Conservation (phyloP, 495 filamentous ascomycete genomes). For the Tuber aestivum region DNA sequence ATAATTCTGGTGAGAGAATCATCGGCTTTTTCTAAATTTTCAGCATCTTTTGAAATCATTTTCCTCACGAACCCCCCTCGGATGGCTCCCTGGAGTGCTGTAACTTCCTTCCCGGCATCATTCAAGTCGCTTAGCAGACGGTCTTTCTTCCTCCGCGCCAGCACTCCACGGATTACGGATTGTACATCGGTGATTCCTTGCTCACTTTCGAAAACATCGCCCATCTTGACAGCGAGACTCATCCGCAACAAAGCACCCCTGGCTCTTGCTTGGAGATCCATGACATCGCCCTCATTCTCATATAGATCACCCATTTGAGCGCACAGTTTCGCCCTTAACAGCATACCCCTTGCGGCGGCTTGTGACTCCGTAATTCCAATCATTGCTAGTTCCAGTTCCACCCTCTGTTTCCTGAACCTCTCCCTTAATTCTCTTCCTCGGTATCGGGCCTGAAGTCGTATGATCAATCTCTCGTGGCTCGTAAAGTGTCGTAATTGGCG, state of each 20-base stretch:
- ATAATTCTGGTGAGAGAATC: slow-evolving; percentile 41
- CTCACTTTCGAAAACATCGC: slow-evolving; percentile 45
- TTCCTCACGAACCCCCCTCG: slow-evolving; percentile 44
- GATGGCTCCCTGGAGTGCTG: slow-evolving; percentile 32
- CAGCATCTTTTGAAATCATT: slow-evolving; percentile 41
- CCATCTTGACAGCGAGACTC: slow-evolving; percentile 50
- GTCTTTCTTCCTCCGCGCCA: slow-evolving; percentile 40
- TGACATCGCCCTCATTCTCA: slow-evolving; percentile 30
- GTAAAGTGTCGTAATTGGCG: slow-evolving; percentile 62
- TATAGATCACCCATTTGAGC: slow-evolving; percentile 52
- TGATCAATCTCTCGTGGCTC: slow-evolving; percentile 62
- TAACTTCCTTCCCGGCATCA: slow-evolving; percentile 24
- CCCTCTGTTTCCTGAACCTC: slow-evolving; percentile 59
- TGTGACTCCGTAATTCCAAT: slow-evolving; percentile 63
- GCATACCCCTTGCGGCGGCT: slow-evolving; percentile 60
- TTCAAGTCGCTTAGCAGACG: slow-evolving; percentile 26
- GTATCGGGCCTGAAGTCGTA: slow-evolving; percentile 76
- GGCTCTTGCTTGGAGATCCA: slow-evolving; percentile 64
- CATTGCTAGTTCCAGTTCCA: slow-evolving; percentile 54
- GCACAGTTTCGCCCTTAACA: slow-evolving; percentile 50
- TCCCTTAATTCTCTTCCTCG: slow-evolving; percentile 69
- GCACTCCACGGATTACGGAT: slow-evolving; percentile 39
- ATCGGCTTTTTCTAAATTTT: slow-evolving; percentile 43
- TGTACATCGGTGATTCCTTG: slow-evolving; percentile 27
- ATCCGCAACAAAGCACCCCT: slow-evolving; percentile 55